Evolutionary conservation across 2,329 filamentous ascomycete genomes (phyloP).

Genomic region (Cercospora sesami): DNA sequence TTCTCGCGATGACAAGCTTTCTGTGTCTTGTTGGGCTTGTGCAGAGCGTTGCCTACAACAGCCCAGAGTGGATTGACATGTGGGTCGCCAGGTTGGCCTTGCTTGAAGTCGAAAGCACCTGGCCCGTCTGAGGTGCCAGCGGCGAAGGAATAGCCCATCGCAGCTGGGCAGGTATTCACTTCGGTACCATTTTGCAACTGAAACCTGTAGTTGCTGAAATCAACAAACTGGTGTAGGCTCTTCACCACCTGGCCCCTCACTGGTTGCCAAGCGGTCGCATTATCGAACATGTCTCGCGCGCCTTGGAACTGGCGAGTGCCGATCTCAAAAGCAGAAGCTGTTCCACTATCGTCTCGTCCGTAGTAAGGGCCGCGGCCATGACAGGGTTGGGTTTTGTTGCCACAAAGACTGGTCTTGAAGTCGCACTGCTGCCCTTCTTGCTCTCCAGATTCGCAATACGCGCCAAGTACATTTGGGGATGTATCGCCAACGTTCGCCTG

Average conservation of each 20-base stretch:
- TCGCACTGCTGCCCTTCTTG: conserved; percentile 62
- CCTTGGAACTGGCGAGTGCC: conserved; percentile 69
- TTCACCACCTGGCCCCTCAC: conserved; percentile 68
- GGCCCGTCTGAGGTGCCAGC: conserved; percentile 91
- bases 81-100: conserved; percentile 74
- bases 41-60: conserved; percentile 70
- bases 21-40: conserved; percentile 69
- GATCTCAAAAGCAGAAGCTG: conserved; percentile 73
- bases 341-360: conserved; percentile 61
- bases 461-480: conserved; percentile 81
- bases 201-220: conserved; percentile 77
- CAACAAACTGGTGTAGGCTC: conserved; percentile 80
- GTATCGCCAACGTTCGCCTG: conserved; percentile 91
- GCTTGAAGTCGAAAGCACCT: conserved; percentile 89
- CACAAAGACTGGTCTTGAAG: conserved; percentile 82
- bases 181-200: conserved; percentile 68
- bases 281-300: conserved; percentile 60
- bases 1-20: conserved; percentile 76
- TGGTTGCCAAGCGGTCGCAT: conserved; percentile 45
- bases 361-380: conserved; percentile 74
- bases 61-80: conserved; percentile 77
- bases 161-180: conserved; percentile 78
- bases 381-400: conserved; percentile 68
- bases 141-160: conserved; percentile 88
- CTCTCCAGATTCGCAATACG: conserved; percentile 84